phyloP scores from a whole-genome alignment of 306 rosid genomes.

The Vachellia collinsii region DNA sequence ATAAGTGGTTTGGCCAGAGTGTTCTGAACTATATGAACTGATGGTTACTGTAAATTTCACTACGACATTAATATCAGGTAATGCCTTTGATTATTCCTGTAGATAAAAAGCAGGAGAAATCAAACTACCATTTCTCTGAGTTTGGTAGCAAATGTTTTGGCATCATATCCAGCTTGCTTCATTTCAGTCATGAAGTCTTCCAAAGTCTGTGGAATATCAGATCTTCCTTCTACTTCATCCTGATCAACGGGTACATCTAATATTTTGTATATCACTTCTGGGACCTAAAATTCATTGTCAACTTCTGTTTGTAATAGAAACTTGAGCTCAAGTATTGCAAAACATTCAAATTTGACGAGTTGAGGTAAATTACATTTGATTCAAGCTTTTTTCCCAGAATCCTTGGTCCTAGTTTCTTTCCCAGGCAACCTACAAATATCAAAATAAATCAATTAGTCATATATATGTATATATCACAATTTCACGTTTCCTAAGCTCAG shows the following conservation, averaged over 20 bases:
- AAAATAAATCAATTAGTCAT: constrained; percentile 9
- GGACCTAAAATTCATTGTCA: constrained; percentile 61
- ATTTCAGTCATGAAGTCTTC: constrained; percentile 80
- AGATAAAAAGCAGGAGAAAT: not conserved
- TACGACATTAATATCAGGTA: not conserved
- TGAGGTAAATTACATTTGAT: constrained; percentile 61
- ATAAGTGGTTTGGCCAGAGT: not conserved
- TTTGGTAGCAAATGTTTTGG: constrained; percentile 75
- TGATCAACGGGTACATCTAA: constrained; percentile 66
- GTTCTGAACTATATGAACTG: not conserved
- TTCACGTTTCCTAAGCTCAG: not conserved
- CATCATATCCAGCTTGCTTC: constrained; percentile 61
- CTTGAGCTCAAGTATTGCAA: constrained; percentile 18
- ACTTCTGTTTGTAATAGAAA: constrained; percentile 31
- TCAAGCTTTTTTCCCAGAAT: constrained; percentile 74
- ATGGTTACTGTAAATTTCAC: not conserved
- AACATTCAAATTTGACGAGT: not conserved
- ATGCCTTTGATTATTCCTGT: not conserved
- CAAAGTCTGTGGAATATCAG: constrained; percentile 81
- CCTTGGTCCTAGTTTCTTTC: constrained; percentile 73
- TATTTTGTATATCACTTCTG: constrained; percentile 72
- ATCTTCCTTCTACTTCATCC: constrained; percentile 69
- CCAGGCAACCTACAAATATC: constrained; percentile 75
- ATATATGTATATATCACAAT: not conserved
- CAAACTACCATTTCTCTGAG: constrained; percentile 77